Percentiles rank a stretch among this genome's conserved stretches.
Conservation (phyloP, 495 filamentous ascomycete species). For the Penicillium argentinense region DNA sequence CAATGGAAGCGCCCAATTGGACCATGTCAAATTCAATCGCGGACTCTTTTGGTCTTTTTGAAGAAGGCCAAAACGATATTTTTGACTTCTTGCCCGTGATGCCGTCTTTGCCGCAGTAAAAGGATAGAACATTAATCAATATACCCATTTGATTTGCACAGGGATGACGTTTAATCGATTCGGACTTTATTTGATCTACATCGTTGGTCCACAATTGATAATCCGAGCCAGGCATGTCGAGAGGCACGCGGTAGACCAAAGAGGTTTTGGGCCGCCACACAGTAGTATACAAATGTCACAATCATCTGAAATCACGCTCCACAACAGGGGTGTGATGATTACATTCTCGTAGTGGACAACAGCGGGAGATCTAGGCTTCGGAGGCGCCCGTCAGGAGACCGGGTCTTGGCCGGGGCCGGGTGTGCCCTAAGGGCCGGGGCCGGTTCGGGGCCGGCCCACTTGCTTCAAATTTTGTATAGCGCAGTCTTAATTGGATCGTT, state of each 20-base stretch:
- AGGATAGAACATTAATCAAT: background rate
- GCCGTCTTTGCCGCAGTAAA: slow-evolving; percentile 37
- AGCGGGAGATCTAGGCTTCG: slow-evolving; percentile 13
- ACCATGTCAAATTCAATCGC: slow-evolving; percentile 43
- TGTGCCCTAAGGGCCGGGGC: slow-evolving; percentile 25
- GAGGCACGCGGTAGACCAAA: background rate
- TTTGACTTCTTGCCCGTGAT: slow-evolving; percentile 46
- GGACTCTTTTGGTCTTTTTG: slow-evolving; percentile 46
- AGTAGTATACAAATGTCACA: slow-evolving; percentile 10
- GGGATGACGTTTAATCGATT: background rate
- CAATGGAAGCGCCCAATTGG: slow-evolving; percentile 45
- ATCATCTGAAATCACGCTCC: too few species aligned
- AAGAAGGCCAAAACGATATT: slow-evolving; percentile 45
- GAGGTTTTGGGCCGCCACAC: slow-evolving; percentile 17
- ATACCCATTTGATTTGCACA: background rate
- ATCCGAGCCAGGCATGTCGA: background rate
- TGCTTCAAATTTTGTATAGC: slow-evolving; percentile 17
- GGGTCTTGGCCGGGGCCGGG: slow-evolving; percentile 29
- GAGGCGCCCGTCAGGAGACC: slow-evolving; percentile 15
- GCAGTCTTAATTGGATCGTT: slow-evolving; percentile 17
- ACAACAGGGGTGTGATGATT: too few species aligned
- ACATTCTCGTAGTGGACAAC: too few species aligned
- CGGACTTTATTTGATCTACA: slow-evolving; percentile 1
- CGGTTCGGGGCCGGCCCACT: slow-evolving; percentile 28
- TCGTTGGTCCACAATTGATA: background rate